Percentiles rank a stretch among this genome's conserved stretches.
phyloP scores from a whole-genome alignment of 345 rosid genomes.

The Trapa bicornis region DNA sequence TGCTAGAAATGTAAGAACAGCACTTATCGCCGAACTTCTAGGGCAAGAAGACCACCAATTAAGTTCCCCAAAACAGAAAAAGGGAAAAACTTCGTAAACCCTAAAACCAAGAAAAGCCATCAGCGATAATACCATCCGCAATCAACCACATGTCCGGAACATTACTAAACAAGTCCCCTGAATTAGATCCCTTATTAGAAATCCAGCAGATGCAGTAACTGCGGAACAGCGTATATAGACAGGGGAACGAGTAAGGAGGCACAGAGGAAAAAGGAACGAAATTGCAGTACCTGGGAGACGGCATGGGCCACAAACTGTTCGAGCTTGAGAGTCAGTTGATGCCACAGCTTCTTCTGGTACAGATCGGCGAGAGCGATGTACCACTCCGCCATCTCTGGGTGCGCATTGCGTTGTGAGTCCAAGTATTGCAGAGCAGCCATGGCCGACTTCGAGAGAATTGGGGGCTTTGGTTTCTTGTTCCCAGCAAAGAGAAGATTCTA shows the following conservation, averaged over 20 bases:
- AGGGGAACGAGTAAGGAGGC: neutral
- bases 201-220: neutral
- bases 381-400: conserved; percentile 92
- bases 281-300: conserved; percentile 49
- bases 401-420: conserved; percentile 50
- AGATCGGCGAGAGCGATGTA: conserved; percentile 82
- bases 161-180: neutral
- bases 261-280: neutral
- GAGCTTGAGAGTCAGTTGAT: conserved; percentile 93
- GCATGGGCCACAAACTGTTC: conserved; percentile 88
- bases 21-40: neutral
- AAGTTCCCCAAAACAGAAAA: neutral
- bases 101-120: neutral
- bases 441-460: neutral
- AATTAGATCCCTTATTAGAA: neutral
- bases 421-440: conserved; percentile 93
- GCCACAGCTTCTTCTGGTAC: conserved; percentile 99
- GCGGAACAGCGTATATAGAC: neutral
- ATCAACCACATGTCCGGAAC: neutral
- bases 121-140: neutral
- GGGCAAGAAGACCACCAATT: neutral
- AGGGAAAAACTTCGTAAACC: neutral
- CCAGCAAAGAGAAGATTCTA: too few species aligned
- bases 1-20: neutral
- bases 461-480: too few species aligned